These are phyloP conservation scores for Cytospora mali DNA, from an alignment of 2,329 filamentous ascomycete genomes.

Conservation along the genomic window DNA sequence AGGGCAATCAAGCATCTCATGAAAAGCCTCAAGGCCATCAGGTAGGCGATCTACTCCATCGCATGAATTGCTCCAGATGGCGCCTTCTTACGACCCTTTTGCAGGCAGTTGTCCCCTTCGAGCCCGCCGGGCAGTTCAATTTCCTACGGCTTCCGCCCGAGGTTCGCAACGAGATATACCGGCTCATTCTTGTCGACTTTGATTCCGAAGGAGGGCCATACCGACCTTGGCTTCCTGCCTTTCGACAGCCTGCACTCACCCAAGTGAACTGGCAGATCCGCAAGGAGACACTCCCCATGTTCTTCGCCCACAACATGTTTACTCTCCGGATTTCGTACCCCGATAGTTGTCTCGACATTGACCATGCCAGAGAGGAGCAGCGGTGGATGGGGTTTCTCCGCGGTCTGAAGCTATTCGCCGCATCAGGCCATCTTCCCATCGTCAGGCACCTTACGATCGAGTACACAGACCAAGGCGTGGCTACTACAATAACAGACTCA, in stretches of 20 bases:
- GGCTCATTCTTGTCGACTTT: background rate
- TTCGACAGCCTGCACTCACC: background rate
- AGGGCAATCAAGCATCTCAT: background rate
- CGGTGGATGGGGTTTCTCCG: background rate
- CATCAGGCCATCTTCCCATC: background rate
- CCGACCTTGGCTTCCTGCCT: background rate
- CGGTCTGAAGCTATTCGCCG: background rate
- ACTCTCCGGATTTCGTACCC: background rate
- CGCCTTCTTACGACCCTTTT: background rate
- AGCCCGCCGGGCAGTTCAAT: background rate
- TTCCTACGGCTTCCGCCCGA: background rate
- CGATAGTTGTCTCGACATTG: background rate
- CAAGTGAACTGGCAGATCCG: background rate
- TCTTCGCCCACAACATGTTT: background rate
- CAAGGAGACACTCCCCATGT: background rate
- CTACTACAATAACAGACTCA: too few species aligned
- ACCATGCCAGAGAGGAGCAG: background rate
- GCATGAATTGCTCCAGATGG: background rate
- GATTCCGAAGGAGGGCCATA: background rate
- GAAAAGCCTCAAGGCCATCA: background rate
- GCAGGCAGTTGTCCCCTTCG: background rate
- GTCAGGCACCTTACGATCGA: background rate
- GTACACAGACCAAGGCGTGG: background rate
- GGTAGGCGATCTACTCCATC: background rate
- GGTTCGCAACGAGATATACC: background rate